Evolutionary conservation across 805 yeast species (phyloP), one percentile per base, ranked within the genome.

Genomic region (Candida tibetensis): DNA sequence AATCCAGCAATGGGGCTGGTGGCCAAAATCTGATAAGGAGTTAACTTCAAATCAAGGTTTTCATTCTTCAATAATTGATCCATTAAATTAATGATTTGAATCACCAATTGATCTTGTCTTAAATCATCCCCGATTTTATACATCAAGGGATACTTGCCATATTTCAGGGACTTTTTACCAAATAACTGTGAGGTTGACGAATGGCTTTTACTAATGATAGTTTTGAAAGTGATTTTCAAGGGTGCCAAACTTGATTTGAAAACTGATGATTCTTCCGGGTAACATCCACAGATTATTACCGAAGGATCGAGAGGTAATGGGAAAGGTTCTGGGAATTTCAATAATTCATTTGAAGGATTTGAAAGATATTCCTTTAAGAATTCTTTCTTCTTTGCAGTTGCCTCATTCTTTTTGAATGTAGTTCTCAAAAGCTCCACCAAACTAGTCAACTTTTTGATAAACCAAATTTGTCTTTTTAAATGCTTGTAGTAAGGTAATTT

Each of bases 71-170:
- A 64, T 30, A 93, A 73, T 55, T 80, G 87, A 57, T 93, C 96
- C 95, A 93, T 93, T 42, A 93, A 66, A 40, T 82, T 76, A 40
- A 93, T 86, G 44, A 93, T 87, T 60, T 93, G 99, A 34, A 89
- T 85, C n/a, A 93, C 95, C 46, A 93, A 73, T 60, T 93, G 99
- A 66, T 93, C 99, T 60, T 93, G 99, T 42, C 98, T 71, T 35
- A 93, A 69, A 57, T 93, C 99, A 46, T 85, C 99, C 10, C 99
- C 99, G 35, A 85, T 85, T 60, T 93, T 93, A 64, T 88, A 91
- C 84, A 93, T 91, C 26, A 93, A 65, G 4, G 95, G 80, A 58
- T 88, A 93, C 37, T 63, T 67, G 3, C 71, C 71, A 37, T 66
- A 54, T 35, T 58, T 58, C 31, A 49, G 49, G 26, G 47, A 46